Evolutionary conservation across 1,139 yeast species (phyloP), one percentile per base, ranked within the genome.

Genomic region (Taphrina populina): DNA sequence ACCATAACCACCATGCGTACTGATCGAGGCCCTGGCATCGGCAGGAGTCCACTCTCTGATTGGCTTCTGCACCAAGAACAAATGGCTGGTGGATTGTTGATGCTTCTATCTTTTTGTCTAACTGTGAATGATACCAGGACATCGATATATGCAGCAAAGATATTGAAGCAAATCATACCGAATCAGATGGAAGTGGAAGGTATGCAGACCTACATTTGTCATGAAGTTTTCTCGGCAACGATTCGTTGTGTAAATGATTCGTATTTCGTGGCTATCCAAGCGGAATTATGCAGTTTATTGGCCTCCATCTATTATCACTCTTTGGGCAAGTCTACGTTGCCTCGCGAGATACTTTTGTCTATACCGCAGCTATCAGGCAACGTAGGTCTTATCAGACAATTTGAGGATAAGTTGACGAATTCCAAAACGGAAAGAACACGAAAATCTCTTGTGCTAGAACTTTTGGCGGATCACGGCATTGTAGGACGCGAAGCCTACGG

Each of bases 401-500:
- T 52, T 23, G 56, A 52, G 37, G 49, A 43, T 15, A 52, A 40
- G 32, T 23, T 52, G 21, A 36, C 41, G 5, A 19, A 19, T 11
- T 34, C 47, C 29, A 52, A 34, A 29, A 41, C 29, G 17, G 49
- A 43, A 11, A 23, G 49, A 24, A 21, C 49, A 11, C 49, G 49
- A 15, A 34, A 49, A 10, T 33, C 49, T 17, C 35, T 52, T 10
- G 41, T 52, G 56, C 49, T 24, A 19, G 56, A 41, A 23, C 37
- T 52, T 6, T 35, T 52, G 21, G 46, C 34, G 49, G 35, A 34
- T 17, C 49, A 41, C 43, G 49, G 41, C 15, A 35, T 41, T 27
- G 56, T 52, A 8, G 56, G 49, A 4, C 26, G 43, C n/a, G 56
- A 43, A 41, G 56, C 37, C n/a, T 43, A 52, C 15, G 56, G 56